Percentiles rank a stretch among this genome's conserved stretches.
These are phyloP conservation scores for Rhynchospora pubera DNA, from an alignment of 176 grass and related monocot species.

Conservation along the genomic window DNA sequence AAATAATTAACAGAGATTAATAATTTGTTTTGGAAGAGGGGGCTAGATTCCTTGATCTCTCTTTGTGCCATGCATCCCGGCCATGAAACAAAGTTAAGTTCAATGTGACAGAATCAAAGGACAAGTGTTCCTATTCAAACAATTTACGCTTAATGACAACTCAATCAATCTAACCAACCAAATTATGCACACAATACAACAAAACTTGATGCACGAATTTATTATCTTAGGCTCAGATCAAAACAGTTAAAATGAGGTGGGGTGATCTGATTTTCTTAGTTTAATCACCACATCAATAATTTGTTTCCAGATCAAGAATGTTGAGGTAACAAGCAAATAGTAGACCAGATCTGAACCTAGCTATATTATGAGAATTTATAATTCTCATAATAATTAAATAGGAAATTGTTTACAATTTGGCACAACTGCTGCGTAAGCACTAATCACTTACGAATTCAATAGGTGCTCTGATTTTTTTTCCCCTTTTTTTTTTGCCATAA, in stretches of 20 bases:
- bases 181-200: background rate
- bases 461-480: no score
- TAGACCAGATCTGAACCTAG: background rate
- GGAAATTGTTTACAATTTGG: background rate
- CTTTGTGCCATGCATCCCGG: slow-evolving; percentile 12
- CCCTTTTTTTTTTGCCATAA: background rate
- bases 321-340: background rate
- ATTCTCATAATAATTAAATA: background rate
- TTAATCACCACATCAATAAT: background rate
- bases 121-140: background rate
- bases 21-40: background rate
- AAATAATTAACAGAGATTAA: background rate
- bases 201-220: slow-evolving; percentile 16
- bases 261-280: slow-evolving; percentile 3
- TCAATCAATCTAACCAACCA: slow-evolving; percentile 16
- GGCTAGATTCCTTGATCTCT: slow-evolving; percentile 11
- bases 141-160: slow-evolving; percentile 9
- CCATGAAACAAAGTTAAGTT: slow-evolving; percentile 15
- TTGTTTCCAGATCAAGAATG: background rate
- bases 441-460: background rate
- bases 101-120: slow-evolving; percentile 8
- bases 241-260: background rate
- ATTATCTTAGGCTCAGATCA: slow-evolving; percentile 4
- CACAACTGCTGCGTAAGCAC: background rate
- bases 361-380: background rate